Base-by-base conservation (phyloP, 1,284 basidiomycete species). In the Neonothopanus nambi region DNA sequence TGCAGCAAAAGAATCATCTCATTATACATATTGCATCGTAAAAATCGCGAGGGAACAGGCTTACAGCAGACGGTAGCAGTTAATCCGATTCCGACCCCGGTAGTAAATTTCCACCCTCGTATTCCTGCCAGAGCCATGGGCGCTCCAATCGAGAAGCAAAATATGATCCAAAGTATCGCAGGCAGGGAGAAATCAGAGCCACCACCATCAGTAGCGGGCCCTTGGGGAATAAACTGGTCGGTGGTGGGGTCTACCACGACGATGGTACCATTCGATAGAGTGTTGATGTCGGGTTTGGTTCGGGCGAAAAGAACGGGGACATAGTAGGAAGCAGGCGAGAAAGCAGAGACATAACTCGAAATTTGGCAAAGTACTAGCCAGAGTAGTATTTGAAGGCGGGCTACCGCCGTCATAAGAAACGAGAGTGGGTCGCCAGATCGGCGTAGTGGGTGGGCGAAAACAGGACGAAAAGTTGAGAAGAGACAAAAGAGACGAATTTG, bases 111-210 rank as follows among this genome's bases (percentile, higher is more conserved):
- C 70, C 78, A 77, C 1, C 80, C 72, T 24, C 81, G 72, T 51
- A 87, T 72, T 36, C 85, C 85, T 1, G 71, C 78, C 3, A 80
- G 54, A 13, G 81, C 69, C 60, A 87, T 70, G 1, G 83, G 82
- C 8, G 70, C 43, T 11, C 85, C 85, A 39, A 84, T 57, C 8
- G 70, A 56, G 51, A 82, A 71, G 23, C 71, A 74, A 57, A 80
- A 83, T 11, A 62, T 67, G 8, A 85, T 74, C 85, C 85, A 87
- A 15, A 85, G 61, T 17, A 83, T 53, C 1, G 83, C 80, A 21
- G 80, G 65, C 1, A 69, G 56, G 46, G 76, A 70, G 58, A 79
- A 79, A 26, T 70, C 77, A 2, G 62, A 59, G 7, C 85, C 85
- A 41, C 77, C 71, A 6, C 84, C 85, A 61, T 87, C 85, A 2